Percentiles rank a stretch among this genome's conserved stretches.
Evolutionary conservation across 208 protist genomes (phyloP).

Genomic region (Acanthamoeba lugdunensis): DNA sequence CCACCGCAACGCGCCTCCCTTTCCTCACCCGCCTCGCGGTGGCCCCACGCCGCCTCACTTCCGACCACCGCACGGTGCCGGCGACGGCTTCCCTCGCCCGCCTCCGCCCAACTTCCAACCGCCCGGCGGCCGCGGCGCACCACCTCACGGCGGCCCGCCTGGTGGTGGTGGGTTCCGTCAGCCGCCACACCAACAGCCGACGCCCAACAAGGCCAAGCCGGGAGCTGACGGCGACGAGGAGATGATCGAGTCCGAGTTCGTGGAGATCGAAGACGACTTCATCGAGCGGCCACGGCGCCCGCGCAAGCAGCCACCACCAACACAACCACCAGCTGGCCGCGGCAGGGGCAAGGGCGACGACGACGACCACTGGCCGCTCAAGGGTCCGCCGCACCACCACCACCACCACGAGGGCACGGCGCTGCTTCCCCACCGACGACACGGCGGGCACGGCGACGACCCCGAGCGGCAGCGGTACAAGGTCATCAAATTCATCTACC

Average conservation of each 20-base stretch:
- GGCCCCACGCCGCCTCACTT: background rate
- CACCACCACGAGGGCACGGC: background rate
- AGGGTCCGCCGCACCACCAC: background rate
- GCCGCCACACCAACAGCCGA: background rate
- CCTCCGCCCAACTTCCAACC: background rate
- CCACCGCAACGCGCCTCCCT: background rate
- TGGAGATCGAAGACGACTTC: conserved; percentile 45
- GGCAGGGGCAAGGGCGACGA: background rate
- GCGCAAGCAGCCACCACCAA: background rate
- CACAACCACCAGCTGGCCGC: background rate
- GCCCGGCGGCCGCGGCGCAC: background rate
- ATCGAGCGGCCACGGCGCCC: conserved; percentile 18
- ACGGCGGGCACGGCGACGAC: background rate
- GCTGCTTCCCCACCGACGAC: background rate
- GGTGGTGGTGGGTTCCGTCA: background rate
- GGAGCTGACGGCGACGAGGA: background rate
- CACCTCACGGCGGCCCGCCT: background rate
- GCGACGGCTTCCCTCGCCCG: background rate
- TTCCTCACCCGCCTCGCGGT: background rate
- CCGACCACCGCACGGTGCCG: background rate
- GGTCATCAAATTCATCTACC: conserved; percentile 42
- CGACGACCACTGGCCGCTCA: conserved; percentile 7
- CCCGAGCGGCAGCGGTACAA: background rate
- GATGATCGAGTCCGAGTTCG: conserved; percentile 38
- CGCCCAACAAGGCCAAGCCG: background rate